Evolutionary conservation across 2,329 filamentous ascomycete genomes (phyloP), one percentile per base, ranked within the genome.

Genomic region (Proliferodiscus dingleyae): DNA sequence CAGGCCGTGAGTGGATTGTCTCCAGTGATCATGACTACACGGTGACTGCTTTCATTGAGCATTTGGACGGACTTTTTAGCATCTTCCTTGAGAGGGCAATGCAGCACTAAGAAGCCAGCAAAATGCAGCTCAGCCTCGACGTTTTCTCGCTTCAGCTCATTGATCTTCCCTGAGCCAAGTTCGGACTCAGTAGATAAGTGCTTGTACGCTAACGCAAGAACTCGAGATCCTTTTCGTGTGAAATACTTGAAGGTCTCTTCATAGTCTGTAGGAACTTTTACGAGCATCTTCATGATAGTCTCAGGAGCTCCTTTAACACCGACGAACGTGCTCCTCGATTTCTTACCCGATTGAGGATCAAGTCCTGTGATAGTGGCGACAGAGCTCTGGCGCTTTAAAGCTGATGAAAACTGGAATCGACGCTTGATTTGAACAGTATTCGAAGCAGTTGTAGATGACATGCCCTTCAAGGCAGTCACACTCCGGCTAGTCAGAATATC

Each of bases 201-300:
- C 72, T 96, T 96, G 73, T 94, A 97, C 29, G 87, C 93, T 33
- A 98, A 78, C 38, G 91, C 89, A 29, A 98, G 77, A 11, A 98
- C 93, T 72, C 93, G 87, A 34, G 89, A 94, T 57, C 93, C 93
- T 59, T 94, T 95, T 53, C 93, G 82, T 44, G 91, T 97, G 62
- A 97, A 98, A 70, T 95, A 89, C 68, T 97, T 98, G 78, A 83
- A 98, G 0, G 93, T 98, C 69, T 97, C 93, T 65, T 98, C 93
- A 61, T 98, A 98, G 63, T 95, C 81, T 1, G 81, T 75, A 6
- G 93, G 93, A 8, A 89, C 79, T 26, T 84, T 77, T 28, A 88
- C 77, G 51, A 98, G 76, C 87, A 96, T 96, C 63, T 87, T 90
- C 67, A 88, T 83, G 60, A 98, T 96, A 0, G 93, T 98, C 71